Evolutionary conservation across 1,284 basidiomycete genomes (phyloP).

Genomic region (Pyrrhoderma lamaoense): DNA sequence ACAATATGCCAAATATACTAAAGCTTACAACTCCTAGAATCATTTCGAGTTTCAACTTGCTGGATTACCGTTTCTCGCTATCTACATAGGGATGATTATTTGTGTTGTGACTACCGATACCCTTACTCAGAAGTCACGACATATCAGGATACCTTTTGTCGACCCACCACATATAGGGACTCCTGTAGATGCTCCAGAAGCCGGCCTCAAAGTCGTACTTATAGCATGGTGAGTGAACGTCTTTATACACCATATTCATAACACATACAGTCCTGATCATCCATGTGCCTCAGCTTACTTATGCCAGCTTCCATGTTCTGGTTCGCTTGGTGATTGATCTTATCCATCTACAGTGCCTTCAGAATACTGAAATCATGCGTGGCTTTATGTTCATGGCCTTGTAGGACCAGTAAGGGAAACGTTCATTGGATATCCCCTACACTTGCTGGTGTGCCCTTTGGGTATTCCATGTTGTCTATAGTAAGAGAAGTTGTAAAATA

Average conservation of each 20-base stretch:
- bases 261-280: not conserved
- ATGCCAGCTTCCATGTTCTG: slow-evolving; percentile 26
- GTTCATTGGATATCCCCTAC: slow-evolving; percentile 26
- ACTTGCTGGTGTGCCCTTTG: slow-evolving; percentile 25
- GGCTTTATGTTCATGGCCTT: too few species aligned
- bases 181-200: slow-evolving; percentile 17
- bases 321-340: slow-evolving; percentile 30
- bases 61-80: slow-evolving; percentile 21
- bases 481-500: slow-evolving; percentile 8
- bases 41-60: slow-evolving; percentile 21
- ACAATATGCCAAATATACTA: not conserved
- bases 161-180: slow-evolving; percentile 17
- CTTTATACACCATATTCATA: too few species aligned
- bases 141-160: slow-evolving; percentile 20
- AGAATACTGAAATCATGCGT: too few species aligned
- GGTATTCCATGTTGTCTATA: slow-evolving; percentile 22
- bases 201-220: slow-evolving; percentile 19
- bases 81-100: slow-evolving; percentile 21
- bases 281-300: slow-evolving; percentile 12
- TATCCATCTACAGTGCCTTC: too few species aligned
- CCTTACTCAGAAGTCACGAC: slow-evolving; percentile 12
- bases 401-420: slow-evolving; percentile 25
- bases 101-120: slow-evolving; percentile 12
- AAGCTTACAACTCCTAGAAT: slow-evolving; percentile 18
- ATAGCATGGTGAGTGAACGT: slow-evolving; percentile 16